Conservation (phyloP, 192 early-diverging fungal species). For the Entomortierella chlamydospora region DNA sequence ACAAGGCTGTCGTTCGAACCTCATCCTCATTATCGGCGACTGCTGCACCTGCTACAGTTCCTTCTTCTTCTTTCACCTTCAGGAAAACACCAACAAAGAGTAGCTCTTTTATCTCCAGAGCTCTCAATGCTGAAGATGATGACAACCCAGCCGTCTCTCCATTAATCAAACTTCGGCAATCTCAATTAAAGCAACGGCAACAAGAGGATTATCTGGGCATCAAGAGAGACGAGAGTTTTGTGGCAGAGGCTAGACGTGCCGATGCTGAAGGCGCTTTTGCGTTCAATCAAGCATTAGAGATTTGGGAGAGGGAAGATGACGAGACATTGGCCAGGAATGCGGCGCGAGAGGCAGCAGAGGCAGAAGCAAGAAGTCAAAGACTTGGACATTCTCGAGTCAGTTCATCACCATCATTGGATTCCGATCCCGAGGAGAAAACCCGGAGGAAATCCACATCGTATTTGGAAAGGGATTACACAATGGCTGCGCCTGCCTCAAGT, state of each 20-base stretch:
- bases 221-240: neutral
- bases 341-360: conserved; percentile 33
- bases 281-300: conserved; percentile 27
- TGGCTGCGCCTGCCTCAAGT: conserved; percentile 11
- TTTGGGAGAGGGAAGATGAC: conserved; percentile 45
- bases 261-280: neutral
- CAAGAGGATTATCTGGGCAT: conserved; percentile 45
- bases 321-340: conserved; percentile 42
- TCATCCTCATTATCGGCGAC: neutral
- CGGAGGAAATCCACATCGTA: neutral
- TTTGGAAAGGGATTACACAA: neutral
- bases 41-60: neutral
- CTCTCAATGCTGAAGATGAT: neutral
- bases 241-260: no score
- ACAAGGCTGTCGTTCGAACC: neutral
- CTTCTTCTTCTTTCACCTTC: conserved; percentile 2
- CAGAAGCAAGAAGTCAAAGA: conserved; percentile 8
- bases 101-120: neutral
- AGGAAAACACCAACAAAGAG: neutral
- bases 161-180: conserved; percentile 40
- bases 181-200: conserved; percentile 37
- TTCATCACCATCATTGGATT: conserved; percentile 2
- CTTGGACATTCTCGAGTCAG: neutral
- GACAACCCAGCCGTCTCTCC: conserved; percentile 10
- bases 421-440: neutral